Conservation (phyloP, 148 eudicot species). For the Rhododendron ovatum region DNA sequence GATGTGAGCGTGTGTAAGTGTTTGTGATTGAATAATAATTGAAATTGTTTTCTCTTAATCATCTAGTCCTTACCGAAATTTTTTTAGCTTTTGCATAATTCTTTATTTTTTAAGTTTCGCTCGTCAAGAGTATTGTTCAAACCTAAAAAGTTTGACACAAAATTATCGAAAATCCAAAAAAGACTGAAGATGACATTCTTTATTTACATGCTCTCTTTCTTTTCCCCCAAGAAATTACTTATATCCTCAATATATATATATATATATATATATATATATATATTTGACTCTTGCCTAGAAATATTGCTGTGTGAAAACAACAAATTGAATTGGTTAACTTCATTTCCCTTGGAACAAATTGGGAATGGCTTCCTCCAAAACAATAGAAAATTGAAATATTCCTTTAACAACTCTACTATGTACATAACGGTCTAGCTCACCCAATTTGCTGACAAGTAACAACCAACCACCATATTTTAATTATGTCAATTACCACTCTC, state of each 20-base stretch:
- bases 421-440: conserved; percentile 19
- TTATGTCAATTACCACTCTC: neutral
- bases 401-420: conserved; percentile 15
- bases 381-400: neutral
- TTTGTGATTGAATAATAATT: no score
- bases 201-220: no score
- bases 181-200: neutral
- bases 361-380: neutral
- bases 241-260: neutral
- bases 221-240: neutral
- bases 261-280: no score
- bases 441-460: conserved; percentile 22
- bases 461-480: neutral
- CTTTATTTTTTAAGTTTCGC: neutral
- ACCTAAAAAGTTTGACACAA: no score
- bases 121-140: no score
- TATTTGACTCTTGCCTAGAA: neutral
- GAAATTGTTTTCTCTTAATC: neutral
- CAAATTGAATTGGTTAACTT: no score
- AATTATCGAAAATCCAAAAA: no score
- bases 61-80: neutral
- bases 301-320: neutral
- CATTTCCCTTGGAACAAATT: neutral
- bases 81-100: neutral
- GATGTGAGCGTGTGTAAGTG: no score